Conservation (phyloP, 2,329 filamentous ascomycete species). For the Periglandula ipomoeae region DNA sequence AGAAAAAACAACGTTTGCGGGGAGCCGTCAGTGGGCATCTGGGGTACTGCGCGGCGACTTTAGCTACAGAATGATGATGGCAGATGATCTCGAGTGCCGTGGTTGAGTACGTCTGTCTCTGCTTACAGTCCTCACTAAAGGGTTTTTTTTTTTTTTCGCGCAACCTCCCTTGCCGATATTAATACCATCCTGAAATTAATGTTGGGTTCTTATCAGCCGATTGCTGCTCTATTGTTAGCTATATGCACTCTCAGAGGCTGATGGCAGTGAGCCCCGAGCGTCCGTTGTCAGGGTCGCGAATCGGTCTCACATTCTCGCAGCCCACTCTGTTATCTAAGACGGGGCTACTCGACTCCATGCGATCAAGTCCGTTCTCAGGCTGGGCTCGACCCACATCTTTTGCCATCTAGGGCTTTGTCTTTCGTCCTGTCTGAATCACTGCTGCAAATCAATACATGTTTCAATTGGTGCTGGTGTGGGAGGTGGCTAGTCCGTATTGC, state of each 20-base stretch:
- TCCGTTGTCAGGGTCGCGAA: neutral
- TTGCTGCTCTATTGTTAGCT: neutral
- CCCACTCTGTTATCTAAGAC: neutral
- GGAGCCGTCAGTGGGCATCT: conserved; percentile 6
- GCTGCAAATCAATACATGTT: neutral
- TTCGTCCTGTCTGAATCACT: no score
- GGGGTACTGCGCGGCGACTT: neutral
- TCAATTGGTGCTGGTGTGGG: neutral
- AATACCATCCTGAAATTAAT: neutral
- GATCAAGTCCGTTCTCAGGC: neutral
- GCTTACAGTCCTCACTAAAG: no score
- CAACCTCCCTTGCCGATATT: no score
- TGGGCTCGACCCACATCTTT: neutral
- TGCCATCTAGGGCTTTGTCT: conserved; percentile 1
- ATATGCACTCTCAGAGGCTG: no score
- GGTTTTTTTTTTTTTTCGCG: no score
- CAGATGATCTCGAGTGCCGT: no score
- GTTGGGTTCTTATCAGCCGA: neutral
- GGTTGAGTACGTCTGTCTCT: no score
- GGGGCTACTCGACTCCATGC: neutral
- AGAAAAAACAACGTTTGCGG: conserved; percentile 5
- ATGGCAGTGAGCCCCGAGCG: neutral
- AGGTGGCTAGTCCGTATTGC: no score
- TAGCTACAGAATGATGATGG: neutral
- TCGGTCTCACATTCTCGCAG: neutral